Percentiles rank a stretch among this genome's conserved stretches.
Evolutionary conservation across 495 filamentous ascomycete species (phyloP).

Genomic region (Penicillium lividum): DNA sequence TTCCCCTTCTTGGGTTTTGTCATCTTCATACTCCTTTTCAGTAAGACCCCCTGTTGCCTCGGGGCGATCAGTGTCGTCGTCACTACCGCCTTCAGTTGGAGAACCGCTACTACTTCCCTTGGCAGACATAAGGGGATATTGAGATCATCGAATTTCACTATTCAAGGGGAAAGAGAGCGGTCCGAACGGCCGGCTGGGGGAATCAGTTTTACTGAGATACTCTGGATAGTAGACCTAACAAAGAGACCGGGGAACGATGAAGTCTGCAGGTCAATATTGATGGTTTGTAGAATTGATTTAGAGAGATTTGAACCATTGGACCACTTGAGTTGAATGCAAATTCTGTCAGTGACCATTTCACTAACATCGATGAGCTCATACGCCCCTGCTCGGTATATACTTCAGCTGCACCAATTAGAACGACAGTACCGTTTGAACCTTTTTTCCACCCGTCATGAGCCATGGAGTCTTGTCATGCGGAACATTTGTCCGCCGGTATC

Average conservation of each 20-base stretch:
- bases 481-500: slow-evolving; percentile 3
- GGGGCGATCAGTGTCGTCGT: not conserved
- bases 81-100: not conserved
- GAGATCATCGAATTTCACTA: not conserved
- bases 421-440: not conserved
- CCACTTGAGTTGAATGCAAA: too few relatives aligned
- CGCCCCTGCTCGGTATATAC: slow-evolving; percentile 12
- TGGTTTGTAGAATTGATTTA: too few relatives aligned
- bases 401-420: not conserved
- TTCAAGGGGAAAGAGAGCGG: not conserved
- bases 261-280: too few relatives aligned
- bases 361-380: slow-evolving; percentile 19
- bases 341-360: slow-evolving; percentile 4
- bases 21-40: not conserved
- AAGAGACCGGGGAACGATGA: too few relatives aligned
- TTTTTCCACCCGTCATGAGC: not conserved
- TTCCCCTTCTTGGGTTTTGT: not conserved
- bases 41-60: not conserved
- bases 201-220: not conserved
- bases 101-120: not conserved
- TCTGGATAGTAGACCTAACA: too few relatives aligned
- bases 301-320: too few relatives aligned
- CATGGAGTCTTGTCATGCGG: not conserved
- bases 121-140: not conserved
- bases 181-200: not conserved